phyloP scores from a whole-genome alignment of 1,139 yeast species.

The Chernovozyma aurita region DNA sequence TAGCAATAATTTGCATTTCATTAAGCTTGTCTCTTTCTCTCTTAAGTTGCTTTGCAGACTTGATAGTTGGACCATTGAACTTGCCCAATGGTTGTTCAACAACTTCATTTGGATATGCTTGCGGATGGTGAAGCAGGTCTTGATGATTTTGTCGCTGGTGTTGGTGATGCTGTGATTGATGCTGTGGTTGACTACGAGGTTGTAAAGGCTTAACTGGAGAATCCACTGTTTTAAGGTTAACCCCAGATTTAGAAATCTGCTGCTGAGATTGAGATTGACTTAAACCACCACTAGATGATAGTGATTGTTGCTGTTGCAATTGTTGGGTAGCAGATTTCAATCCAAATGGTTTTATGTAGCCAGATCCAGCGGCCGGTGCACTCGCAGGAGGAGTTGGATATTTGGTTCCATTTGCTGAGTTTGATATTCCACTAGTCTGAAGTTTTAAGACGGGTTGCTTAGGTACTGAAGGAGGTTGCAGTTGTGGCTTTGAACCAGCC shows the following conservation, averaged over 20 bases:
- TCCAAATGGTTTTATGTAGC: constrained; percentile 20
- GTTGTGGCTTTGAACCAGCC: constrained; percentile 23
- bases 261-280: constrained; percentile 6
- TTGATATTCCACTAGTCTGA: constrained; percentile 13
- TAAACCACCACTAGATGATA: constrained; percentile 4
- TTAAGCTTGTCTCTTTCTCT: constrained; percentile 67
- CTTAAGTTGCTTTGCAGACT: constrained; percentile 45
- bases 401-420: constrained; percentile 9
- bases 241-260: constrained; percentile 1
- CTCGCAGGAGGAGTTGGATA: constrained; percentile 15
- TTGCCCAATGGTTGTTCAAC: neutral
- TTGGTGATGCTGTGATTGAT: constrained; percentile 9
- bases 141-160: constrained; percentile 16
- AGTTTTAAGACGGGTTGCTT: constrained; percentile 31
- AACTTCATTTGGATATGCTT: constrained; percentile 10
- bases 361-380: constrained; percentile 18
- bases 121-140: constrained; percentile 13
- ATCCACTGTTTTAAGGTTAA: neutral
- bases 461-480: constrained; percentile 31
- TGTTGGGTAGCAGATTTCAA: constrained; percentile 9
- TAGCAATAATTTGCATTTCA: constrained; percentile 82
- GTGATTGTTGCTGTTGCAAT: constrained; percentile 1
- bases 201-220: neutral
- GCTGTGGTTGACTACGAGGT: constrained; percentile 5
- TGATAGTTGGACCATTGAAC: constrained; percentile 15